Evolutionary conservation across 2,329 filamentous ascomycete species (phyloP), one percentile per base, ranked within the genome.

Genomic region (Aspergillus udagawae): DNA sequence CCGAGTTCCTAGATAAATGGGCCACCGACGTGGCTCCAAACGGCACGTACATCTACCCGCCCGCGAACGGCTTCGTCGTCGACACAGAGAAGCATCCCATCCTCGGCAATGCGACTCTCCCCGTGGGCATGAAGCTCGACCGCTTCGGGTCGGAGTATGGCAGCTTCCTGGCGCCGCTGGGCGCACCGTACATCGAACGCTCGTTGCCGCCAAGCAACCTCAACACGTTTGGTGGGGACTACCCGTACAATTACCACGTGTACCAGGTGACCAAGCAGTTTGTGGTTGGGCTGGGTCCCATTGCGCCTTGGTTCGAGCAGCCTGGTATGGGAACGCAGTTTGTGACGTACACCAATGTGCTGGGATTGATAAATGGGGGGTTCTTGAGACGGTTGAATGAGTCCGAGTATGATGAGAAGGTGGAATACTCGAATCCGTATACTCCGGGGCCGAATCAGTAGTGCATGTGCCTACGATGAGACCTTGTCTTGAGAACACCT

Each of bases 241-340:
- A 76, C 48, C 79, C 79, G 1, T 80, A 76, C 63, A 80, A 79
- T 57, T 82, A 83, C 61, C 74, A 79, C 53, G 70, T 82, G 0
- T 83, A 82, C 64, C 63, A 73, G 21, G 79, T 82, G 3, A 61
- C 67, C 5, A 72, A 70, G 60, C 61, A 70, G 0, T 70, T 83
- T 3, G 63, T 65, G 3, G 78, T 80, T 0, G 55, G 72, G 0
- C 66, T 75, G 8, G 81, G 80, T 0, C 79, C 79, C 0, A 79
- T 82, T 58, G 74, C 76, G 1, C 72, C 76, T 8, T 82, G 76
- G 78, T 83, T 82, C 57, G 78, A 78, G 8, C 79, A 82, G 68
- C 78, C 78, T 0, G 80, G 80, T 0, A 70, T 79, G 41, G 80
- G 80, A 38, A 64, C 77, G 47, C 71, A 77, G 51, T 73, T 69